phyloP scores from a whole-genome alignment of 176 grass and related monocot species.

The Poa pratensis region DNA sequence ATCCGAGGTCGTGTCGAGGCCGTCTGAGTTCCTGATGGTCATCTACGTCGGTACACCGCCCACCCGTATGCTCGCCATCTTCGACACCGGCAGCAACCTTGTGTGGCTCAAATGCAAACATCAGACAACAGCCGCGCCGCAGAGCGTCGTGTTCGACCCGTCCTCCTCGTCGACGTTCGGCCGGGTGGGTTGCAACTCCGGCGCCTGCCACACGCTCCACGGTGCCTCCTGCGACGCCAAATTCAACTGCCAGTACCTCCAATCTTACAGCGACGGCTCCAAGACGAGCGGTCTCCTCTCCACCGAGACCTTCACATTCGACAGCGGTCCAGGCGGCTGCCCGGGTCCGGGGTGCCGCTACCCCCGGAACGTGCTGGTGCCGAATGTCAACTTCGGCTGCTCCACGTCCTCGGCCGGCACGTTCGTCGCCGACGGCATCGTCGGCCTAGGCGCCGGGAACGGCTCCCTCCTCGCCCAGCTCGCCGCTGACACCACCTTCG shows the following conservation, averaged over 20 bases:
- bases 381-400: slow-evolving; percentile 21
- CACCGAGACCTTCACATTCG: background rate
- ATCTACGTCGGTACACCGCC: slow-evolving; percentile 57
- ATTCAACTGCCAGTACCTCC: slow-evolving; percentile 27
- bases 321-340: background rate
- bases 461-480: slow-evolving; percentile 38
- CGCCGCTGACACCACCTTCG: slow-evolving; percentile 30
- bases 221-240: slow-evolving; percentile 35
- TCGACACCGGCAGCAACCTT: slow-evolving; percentile 72
- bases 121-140: background rate
- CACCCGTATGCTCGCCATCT: slow-evolving; percentile 35
- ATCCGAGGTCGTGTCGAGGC: slow-evolving; percentile 42
- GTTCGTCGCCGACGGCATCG: background rate
- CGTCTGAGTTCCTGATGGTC: slow-evolving; percentile 53
- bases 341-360: background rate
- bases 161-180: slow-evolving; percentile 45
- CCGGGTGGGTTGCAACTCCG: slow-evolving; percentile 28
- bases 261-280: background rate
- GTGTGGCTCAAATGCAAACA: slow-evolving; percentile 52
- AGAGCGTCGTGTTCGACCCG: slow-evolving; percentile 33
- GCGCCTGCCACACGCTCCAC: slow-evolving; percentile 19
- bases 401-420: slow-evolving; percentile 20
- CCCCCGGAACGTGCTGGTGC: slow-evolving; percentile 51
- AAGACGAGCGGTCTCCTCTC: background rate
- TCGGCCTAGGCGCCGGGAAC: slow-evolving; percentile 53